A percentile compares a stretch with the other conserved stretches of the same genome.
These are phyloP conservation scores for Thymus quinquecostatus DNA, from an alignment of 257 asterid genomes.

Conservation along the genomic window DNA sequence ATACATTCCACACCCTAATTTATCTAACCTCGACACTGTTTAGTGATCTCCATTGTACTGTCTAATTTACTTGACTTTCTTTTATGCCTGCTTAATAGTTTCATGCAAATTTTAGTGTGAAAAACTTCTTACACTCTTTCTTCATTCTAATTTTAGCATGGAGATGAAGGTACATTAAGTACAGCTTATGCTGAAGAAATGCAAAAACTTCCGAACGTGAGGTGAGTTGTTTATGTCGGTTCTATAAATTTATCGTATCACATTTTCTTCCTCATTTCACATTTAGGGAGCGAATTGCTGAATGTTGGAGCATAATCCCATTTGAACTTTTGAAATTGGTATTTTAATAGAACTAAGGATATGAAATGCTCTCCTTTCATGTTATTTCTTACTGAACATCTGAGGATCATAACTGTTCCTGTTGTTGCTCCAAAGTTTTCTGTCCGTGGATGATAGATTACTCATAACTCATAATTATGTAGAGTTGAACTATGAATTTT, in stretches of 20 bases:
- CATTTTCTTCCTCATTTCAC: conserved; percentile 7
- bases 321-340: conserved; percentile 16
- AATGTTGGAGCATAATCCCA: conserved; percentile 4
- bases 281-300: conserved; percentile 18
- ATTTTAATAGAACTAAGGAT: conserved; percentile 3
- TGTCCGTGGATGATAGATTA: conserved; percentile 20
- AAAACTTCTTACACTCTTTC: conserved; percentile 12
- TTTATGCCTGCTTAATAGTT: conserved; percentile 26
- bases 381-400: conserved; percentile 17
- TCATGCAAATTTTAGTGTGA: conserved; percentile 5
- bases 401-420: conserved; percentile 25
- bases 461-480: not conserved
- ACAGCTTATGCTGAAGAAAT: conserved; percentile 74
- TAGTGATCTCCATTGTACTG: not conserved
- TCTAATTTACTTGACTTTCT: conserved; percentile 6
- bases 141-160: conserved; percentile 63
- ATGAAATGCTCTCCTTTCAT: conserved; percentile 28
- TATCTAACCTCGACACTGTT: not conserved
- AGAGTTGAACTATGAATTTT: conserved; percentile 2
- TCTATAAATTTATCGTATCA: not conserved
- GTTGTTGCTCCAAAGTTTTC: conserved; percentile 19
- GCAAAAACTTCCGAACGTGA: conserved; percentile 70
- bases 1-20: not conserved
- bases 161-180: conserved; percentile 85
- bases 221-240: conserved; percentile 47